Conservation (phyloP, 1,284 basidiomycete species). For the Ceratorhiza oryzae-sativae region DNA sequence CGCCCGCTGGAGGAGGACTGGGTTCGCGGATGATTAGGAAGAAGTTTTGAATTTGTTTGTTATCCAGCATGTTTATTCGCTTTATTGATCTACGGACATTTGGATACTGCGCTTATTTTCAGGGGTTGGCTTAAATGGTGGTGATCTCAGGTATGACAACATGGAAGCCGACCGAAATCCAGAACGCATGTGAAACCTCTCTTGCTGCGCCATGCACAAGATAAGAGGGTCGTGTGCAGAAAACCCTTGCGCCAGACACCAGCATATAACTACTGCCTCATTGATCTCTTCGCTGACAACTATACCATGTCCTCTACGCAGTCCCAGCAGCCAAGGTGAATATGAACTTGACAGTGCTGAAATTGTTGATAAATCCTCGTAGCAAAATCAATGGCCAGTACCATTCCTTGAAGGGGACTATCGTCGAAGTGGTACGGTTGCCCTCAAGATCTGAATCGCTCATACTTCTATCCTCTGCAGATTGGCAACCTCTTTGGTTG, state of each 20-base stretch:
- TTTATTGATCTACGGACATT: neutral
- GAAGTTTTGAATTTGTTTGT: slow-evolving; percentile 27
- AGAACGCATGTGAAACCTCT: slow-evolving; percentile 1
- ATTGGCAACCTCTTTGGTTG: slow-evolving; percentile 44
- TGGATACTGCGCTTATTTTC: slow-evolving; percentile 3
- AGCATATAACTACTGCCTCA: neutral
- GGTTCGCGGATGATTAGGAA: slow-evolving; percentile 26
- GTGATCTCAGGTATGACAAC: neutral
- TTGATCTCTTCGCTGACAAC: neutral
- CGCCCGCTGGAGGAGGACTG: slow-evolving; percentile 32
- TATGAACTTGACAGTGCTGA: neutral
- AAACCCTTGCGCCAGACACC: neutral
- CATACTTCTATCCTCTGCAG: no score
- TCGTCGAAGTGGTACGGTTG: slow-evolving; percentile 48
- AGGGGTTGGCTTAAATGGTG: neutral
- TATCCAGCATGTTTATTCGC: slow-evolving; percentile 1
- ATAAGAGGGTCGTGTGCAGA: slow-evolving; percentile 14
- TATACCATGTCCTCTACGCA: neutral
- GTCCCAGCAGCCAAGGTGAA: slow-evolving; percentile 13
- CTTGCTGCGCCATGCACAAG: neutral
- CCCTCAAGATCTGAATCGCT: no score
- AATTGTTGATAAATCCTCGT: neutral
- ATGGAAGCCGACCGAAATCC: neutral
- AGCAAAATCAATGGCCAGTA: slow-evolving; percentile 49
- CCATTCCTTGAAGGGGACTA: slow-evolving; percentile 46